phyloP scores from a whole-genome alignment of 768 basidiomycete genomes.

The Porphyrellus cyaneotinctus region DNA sequence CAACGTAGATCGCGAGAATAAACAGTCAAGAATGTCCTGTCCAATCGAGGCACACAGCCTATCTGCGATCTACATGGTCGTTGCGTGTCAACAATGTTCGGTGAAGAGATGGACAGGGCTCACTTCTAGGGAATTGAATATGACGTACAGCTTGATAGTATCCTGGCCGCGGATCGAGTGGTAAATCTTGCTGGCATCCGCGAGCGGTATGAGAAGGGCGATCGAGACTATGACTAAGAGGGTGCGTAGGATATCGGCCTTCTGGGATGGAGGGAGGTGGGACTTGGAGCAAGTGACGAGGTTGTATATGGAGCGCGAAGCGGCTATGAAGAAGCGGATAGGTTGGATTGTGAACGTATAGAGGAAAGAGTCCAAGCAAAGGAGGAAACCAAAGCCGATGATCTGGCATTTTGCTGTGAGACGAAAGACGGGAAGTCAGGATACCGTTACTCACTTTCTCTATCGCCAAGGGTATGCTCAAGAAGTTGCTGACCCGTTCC shows the following conservation, averaged over 20 bases:
- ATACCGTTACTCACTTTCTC: conserved; percentile 67
- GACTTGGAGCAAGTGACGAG: conserved; percentile 46
- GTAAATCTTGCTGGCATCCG: conserved; percentile 97
- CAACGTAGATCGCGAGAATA: conserved; percentile 91
- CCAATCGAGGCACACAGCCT: conserved; percentile 93
- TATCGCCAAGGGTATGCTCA: conserved; percentile 86
- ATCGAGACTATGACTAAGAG: conserved; percentile 73
- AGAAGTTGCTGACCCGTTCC: conserved; percentile 95
- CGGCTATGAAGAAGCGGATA: conserved; percentile 73
- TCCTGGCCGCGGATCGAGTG: conserved; percentile 97
- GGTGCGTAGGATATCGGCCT: conserved; percentile 86
- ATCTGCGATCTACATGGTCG: conserved; percentile 74
- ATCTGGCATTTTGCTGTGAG: conserved; percentile 47
- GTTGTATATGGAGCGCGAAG: conserved; percentile 51
- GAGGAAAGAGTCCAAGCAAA: conserved; percentile 95
- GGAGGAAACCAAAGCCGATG: conserved; percentile 84
- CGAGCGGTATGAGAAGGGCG: conserved; percentile 70
- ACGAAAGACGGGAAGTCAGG: not conserved
- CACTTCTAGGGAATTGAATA: conserved; percentile 98
- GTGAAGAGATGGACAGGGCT: conserved; percentile 21
- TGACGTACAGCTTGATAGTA: conserved; percentile 97
- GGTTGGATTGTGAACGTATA: conserved; percentile 98
- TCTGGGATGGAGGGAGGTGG: conserved; percentile 79
- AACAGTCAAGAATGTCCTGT: conserved; percentile 93
- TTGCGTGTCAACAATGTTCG: not conserved